Conservation (phyloP, 73 alveolate species). For the Uronychia setigera region DNA sequence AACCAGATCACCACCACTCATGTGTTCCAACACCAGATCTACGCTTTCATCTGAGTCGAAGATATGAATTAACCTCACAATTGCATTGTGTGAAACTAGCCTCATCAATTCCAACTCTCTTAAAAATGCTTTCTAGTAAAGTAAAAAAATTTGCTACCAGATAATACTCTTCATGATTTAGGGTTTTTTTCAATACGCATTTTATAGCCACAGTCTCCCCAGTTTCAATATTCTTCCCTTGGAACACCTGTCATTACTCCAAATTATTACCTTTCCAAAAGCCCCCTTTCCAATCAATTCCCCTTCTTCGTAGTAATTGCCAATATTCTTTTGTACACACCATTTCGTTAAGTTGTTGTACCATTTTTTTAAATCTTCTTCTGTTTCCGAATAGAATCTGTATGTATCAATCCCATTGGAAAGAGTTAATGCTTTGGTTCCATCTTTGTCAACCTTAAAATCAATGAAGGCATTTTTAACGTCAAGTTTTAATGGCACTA, state of each 20-base stretch:
- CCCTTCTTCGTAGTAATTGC: neutral
- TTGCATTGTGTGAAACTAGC: neutral
- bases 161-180: neutral
- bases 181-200: neutral
- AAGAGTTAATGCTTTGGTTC: neutral
- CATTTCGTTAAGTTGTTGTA: neutral
- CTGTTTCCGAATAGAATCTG: neutral
- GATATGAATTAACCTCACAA: neutral
- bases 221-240: neutral
- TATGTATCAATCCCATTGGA: neutral
- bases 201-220: neutral
- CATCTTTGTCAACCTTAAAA: neutral
- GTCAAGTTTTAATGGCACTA: neutral
- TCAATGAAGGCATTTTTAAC: neutral
- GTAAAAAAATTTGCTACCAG: neutral
- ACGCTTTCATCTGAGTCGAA: constrained; percentile 11
- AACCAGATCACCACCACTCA: constrained; percentile 22
- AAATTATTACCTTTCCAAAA: neutral
- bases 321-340: neutral
- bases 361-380: neutral
- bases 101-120: neutral
- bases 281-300: constrained; percentile 1
- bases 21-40: constrained; percentile 9
- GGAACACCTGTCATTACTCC: neutral
- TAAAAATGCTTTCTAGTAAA: neutral